phyloP scores from a whole-genome alignment of 2,329 filamentous ascomycete genomes.

The Niveomyces coronatus region DNA sequence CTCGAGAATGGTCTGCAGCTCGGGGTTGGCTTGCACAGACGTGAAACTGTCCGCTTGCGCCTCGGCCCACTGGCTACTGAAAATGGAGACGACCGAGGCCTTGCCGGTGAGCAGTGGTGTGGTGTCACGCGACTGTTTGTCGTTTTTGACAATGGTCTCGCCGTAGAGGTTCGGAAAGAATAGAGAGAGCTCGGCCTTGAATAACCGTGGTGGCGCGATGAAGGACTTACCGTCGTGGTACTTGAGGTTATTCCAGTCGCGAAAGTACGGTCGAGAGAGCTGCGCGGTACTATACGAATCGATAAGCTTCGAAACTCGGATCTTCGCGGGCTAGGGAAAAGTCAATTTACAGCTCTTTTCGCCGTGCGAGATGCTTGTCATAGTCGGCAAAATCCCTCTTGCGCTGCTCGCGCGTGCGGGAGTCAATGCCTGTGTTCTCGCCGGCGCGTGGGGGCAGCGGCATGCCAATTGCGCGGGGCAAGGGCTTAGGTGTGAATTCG shows the following conservation, averaged over 20 bases:
- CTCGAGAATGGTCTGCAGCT: conserved; percentile 52
- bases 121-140: conserved; percentile 50
- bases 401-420: conserved; percentile 54
- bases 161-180: conserved; percentile 93
- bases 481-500: conserved; percentile 47
- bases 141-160: conserved; percentile 55
- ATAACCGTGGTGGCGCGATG: conserved; percentile 71
- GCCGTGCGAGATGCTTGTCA: conserved; percentile 68
- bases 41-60: conserved; percentile 67
- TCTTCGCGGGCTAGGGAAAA: background rate
- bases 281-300: conserved; percentile 59
- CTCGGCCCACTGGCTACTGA: conserved; percentile 78
- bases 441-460: conserved; percentile 60
- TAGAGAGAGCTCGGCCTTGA: conserved; percentile 70
- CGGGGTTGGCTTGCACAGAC: conserved; percentile 54
- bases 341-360: conserved; percentile 57
- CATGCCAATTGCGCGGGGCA: conserved; percentile 74
- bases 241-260: conserved; percentile 81
- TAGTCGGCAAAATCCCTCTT: conserved; percentile 75
- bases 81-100: conserved; percentile 70
- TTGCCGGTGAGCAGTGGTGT: conserved; percentile 64
- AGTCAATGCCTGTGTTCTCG: conserved; percentile 73
- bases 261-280: conserved; percentile 83
- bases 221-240: conserved; percentile 88
- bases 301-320: no score